phyloP scores from a whole-genome alignment of 164 flowering plant genomes.

The Annona cherimola region DNA sequence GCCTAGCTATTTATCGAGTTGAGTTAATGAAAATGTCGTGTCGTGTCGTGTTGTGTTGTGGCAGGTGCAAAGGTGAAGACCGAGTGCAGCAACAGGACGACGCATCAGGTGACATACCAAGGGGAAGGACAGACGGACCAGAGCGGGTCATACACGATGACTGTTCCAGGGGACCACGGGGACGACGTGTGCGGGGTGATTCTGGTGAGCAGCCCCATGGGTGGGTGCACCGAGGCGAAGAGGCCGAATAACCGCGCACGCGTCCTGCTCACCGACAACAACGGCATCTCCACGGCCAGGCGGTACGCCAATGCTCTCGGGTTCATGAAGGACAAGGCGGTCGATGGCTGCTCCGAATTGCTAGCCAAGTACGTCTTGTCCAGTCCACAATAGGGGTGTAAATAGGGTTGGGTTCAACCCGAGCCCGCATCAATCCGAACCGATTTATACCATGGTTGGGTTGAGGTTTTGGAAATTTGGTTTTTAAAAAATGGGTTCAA shows the following conservation, averaged over 20 bases:
- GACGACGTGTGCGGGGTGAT: conserved; percentile 41
- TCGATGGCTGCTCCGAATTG: conserved; percentile 29
- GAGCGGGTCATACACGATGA: conserved; percentile 20
- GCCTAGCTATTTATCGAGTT: too few relatives aligned
- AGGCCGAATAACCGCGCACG: conserved; percentile 19
- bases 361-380: conserved; percentile 46
- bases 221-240: conserved; percentile 26
- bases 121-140: conserved; percentile 28
- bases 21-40: too few relatives aligned
- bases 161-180: conserved; percentile 34
- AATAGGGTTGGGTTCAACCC: too few relatives aligned
- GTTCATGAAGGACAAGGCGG: conserved; percentile 30
- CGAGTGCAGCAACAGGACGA: conserved; percentile 35
- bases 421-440: too few relatives aligned
- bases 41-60: too few relatives aligned
- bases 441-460: too few relatives aligned
- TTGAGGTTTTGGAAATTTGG: too few relatives aligned
- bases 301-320: conserved; percentile 46
- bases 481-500: too few relatives aligned
- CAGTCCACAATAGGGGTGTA: too few relatives aligned
- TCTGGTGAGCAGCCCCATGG: conserved; percentile 22
- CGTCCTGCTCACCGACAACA: conserved; percentile 31
- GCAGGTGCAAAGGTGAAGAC: conserved; percentile 9
- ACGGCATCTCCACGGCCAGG: conserved; percentile 20
- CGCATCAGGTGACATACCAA: conserved; percentile 16